These are phyloP conservation scores for Penicillium odoratum DNA, from an alignment of 495 filamentous ascomycete genomes.

Conservation along the genomic window DNA sequence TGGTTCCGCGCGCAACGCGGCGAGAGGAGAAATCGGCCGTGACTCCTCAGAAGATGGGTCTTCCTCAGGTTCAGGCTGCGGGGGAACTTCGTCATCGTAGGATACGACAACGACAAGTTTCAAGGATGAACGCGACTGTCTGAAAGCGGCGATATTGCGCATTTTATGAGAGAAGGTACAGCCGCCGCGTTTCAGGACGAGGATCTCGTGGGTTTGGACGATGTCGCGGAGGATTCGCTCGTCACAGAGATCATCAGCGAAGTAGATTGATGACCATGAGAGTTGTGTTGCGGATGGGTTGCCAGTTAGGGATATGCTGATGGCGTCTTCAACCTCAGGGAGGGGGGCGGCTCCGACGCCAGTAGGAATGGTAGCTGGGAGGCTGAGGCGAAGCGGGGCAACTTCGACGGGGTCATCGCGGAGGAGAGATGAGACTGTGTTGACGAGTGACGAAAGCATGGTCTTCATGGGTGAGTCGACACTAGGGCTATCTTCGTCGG, in stretches of 20 bases:
- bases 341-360: conserved; percentile 76
- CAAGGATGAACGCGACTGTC: conserved; percentile 57
- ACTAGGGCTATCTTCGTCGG: conserved; percentile 25
- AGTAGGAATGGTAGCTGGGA: conserved; percentile 70
- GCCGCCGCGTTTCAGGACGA: conserved; percentile 80
- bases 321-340: conserved; percentile 63
- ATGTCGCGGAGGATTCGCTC: conserved; percentile 59
- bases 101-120: conserved; percentile 85
- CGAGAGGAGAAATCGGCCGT: conserved; percentile 21
- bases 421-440: conserved; percentile 57
- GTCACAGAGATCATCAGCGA: conserved; percentile 68
- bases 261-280: conserved; percentile 68
- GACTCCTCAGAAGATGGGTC: not conserved
- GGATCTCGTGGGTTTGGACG: conserved; percentile 68
- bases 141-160: conserved; percentile 74
- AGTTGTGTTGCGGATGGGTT: conserved; percentile 48
- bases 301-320: conserved; percentile 40
- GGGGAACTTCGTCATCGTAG: conserved; percentile 44
- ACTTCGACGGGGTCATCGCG: conserved; percentile 39
- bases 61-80: not conserved
- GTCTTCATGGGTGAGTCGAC: conserved; percentile 47
- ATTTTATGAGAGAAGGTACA: conserved; percentile 87
- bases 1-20: conserved; percentile 42
- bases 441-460: conserved; percentile 57
- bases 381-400: conserved; percentile 39